Evolutionary conservation across 495 filamentous ascomycete genomes (phyloP).

Genomic region (Daldinia caldariorum): DNA sequence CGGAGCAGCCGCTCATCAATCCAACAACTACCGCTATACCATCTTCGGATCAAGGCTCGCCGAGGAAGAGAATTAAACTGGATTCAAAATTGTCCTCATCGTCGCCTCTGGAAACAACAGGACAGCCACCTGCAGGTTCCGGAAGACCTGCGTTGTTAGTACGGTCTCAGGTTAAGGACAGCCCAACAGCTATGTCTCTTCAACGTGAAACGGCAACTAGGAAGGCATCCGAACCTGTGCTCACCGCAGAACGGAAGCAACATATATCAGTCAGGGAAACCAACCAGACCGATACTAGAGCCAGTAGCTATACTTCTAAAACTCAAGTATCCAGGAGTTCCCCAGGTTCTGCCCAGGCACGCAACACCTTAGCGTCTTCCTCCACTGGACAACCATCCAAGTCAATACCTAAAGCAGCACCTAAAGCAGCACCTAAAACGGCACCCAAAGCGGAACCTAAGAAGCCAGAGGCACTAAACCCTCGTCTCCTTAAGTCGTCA

Average conservation of each 20-base stretch:
- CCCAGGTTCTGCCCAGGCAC: not conserved
- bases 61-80: conserved; percentile 44
- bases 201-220: not conserved
- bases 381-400: conserved; percentile 4
- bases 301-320: conserved; percentile 2
- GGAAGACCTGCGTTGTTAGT: not conserved
- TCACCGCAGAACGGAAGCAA: conserved; percentile 10
- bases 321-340: conserved; percentile 5
- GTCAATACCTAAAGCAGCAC: conserved; percentile 10
- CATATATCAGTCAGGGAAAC: not conserved
- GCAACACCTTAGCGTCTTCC: conserved; percentile 11
- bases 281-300: not conserved
- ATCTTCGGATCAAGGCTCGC: conserved; percentile 15
- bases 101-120: conserved; percentile 9
- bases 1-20: conserved; percentile 21
- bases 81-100: conserved; percentile 26
- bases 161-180: conserved; percentile 9
- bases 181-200: conserved; percentile 8
- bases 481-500: conserved; percentile 75
- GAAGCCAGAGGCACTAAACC: conserved; percentile 72
- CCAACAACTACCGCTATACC: conserved; percentile 21
- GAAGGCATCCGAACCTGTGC: not conserved
- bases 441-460: conserved; percentile 23
- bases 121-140: not conserved
- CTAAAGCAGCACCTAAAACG: conserved; percentile 19